Base-by-base conservation (phyloP, 257 asterid genomes). In the Capsicum pubescens region DNA sequence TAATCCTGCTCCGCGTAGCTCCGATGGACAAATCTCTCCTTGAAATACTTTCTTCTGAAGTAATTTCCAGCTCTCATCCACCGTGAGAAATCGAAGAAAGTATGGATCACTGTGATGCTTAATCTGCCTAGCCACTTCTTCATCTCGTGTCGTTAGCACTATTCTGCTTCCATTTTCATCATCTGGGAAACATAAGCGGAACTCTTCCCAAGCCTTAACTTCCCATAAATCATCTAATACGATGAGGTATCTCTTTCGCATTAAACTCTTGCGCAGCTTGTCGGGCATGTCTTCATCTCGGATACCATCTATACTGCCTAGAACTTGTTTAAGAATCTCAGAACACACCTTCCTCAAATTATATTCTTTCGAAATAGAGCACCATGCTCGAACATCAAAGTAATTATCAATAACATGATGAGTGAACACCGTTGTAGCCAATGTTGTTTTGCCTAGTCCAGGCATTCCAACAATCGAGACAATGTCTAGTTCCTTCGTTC, bases 381-480 rank as follows among this genome's bases (percentile, higher is more conserved):
- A 71, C 57, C 36, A 44, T n/a, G 79, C 11, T 71, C 17, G 36
- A 10, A 71, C 9, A 0, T 44, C 57, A 71, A n/a, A 71, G 57
- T 71, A 57, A 17, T n/a, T n/a, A 44, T 44, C 9, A n/a, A 2
- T 6, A 71, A 26, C 5, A 9, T 2, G 9, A 71, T 71, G 58
- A 44, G 15, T 10, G 57, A 71, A 71, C 8, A 71, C 36, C 58
- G 17, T 71, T 46, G 0, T 44, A 71, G 79, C 79, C 79, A 71
- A 44, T 9, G 57, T 44, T 1, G 58, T 71, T 71, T 71, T 71
- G 3, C 79, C 79, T 5, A 44, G 5, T 71, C 57, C 58, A 2
- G 79, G 58, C 39, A 71, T 71, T 71, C 79, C 79, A 46, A 71
- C 58, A 71, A 71, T n/a, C 6, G 79, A 71, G 36, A 46, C 58